A percentile compares a stretch with the other conserved stretches of the same genome.
phyloP scores from a whole-genome alignment of 192 early-diverging fungal genomes.

The Umbelopsis vinacea region DNA sequence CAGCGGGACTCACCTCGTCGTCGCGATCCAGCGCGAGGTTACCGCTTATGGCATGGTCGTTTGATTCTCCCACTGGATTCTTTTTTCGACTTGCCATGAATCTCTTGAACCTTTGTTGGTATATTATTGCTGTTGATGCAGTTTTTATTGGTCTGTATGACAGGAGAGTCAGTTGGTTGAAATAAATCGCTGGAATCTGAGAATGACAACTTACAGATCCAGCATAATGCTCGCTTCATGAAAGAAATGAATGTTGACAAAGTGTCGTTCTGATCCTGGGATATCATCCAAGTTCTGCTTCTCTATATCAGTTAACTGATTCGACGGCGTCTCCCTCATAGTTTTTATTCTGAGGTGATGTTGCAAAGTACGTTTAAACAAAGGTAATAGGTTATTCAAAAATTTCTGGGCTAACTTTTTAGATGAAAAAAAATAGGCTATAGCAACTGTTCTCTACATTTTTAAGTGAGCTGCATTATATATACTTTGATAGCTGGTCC shows the following conservation, averaged over 20 bases:
- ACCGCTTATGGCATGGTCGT: conserved; percentile 13
- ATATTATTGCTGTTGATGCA: conserved; percentile 51
- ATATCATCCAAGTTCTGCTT: conserved; percentile 8
- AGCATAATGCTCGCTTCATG: conserved; percentile 37
- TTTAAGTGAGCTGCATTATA: neutral
- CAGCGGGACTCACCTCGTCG: conserved; percentile 25
- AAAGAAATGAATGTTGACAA: conserved; percentile 29
- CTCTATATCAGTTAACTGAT: conserved; percentile 9
- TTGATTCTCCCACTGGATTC: conserved; percentile 20
- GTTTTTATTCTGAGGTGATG: neutral
- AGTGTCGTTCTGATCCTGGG: neutral
- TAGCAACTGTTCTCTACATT: neutral
- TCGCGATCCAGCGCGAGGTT: conserved; percentile 23
- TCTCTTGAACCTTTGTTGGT: conserved; percentile 55
- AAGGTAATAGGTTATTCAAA: neutral
- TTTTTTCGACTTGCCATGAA: conserved; percentile 43
- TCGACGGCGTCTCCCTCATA: conserved; percentile 7
- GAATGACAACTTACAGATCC: conserved; percentile 32
- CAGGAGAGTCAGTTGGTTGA: neutral
- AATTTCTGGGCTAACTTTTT: too few relatives aligned
- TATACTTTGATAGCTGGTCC: conserved; percentile 2
- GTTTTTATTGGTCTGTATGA: conserved; percentile 48
- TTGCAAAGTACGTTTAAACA: neutral
- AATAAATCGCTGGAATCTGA: too few relatives aligned
- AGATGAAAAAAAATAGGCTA: too few relatives aligned